Evolutionary conservation across 1,139 yeast species (phyloP).

Genomic region (Magnusiomyces suaveolens): DNA sequence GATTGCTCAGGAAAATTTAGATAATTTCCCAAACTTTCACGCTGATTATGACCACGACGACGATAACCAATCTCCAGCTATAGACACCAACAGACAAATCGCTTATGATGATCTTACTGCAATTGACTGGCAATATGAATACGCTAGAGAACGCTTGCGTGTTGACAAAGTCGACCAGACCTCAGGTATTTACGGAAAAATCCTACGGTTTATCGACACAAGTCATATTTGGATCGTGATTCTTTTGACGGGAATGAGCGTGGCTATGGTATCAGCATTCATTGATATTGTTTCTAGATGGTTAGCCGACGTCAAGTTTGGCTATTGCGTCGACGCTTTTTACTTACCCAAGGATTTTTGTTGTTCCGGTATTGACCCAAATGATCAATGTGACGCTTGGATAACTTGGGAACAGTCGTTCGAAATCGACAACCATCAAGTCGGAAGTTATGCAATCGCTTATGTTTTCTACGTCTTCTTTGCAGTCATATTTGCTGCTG

Average conservation of each 20-base stretch:
- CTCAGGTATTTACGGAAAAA: slow-evolving; percentile 17
- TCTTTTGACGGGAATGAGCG: slow-evolving; percentile 14
- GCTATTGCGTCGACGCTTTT: slow-evolving; percentile 37
- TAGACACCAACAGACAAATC: slow-evolving; percentile 9
- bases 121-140: slow-evolving; percentile 39
- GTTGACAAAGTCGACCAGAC: slow-evolving; percentile 16
- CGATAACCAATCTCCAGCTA: not conserved
- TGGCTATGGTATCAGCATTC: slow-evolving; percentile 17
- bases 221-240: slow-evolving; percentile 15
- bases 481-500: slow-evolving; percentile 29
- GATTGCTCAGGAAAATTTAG: not conserved
- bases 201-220: slow-evolving; percentile 10
- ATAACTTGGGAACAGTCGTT: slow-evolving; percentile 34
- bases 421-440: slow-evolving; percentile 21
- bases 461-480: slow-evolving; percentile 32
- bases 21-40: not conserved
- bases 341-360: slow-evolving; percentile 34
- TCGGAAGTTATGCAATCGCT: slow-evolving; percentile 29
- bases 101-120: slow-evolving; percentile 31
- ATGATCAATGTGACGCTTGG: slow-evolving; percentile 36
- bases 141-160: slow-evolving; percentile 24
- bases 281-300: slow-evolving; percentile 49
- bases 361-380: slow-evolving; percentile 31
- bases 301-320: slow-evolving; percentile 52
- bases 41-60: not conserved